phyloP scores from a whole-genome alignment of 108 stramenopile genomes.

The Stephanodiscus minutulus region DNA sequence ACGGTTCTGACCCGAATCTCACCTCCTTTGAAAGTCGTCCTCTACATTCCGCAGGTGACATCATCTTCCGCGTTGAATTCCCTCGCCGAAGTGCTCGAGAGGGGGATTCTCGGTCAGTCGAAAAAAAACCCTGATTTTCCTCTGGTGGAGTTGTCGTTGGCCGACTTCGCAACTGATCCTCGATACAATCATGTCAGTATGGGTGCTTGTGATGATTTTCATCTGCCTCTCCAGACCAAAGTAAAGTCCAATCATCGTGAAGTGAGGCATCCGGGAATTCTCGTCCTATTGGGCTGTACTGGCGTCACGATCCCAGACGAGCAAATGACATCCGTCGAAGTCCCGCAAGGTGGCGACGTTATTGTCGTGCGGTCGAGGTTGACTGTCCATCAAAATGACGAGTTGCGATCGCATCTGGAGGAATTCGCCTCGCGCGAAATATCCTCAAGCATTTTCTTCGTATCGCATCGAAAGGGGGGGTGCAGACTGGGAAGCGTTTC shows the following conservation, averaged over 20 bases:
- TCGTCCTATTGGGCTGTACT: slow-evolving; percentile 34
- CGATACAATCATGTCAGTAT: neutral
- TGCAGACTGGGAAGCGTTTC: slow-evolving; percentile 26
- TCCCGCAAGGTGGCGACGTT: slow-evolving; percentile 1
- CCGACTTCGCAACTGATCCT: neutral
- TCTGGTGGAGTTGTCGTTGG: neutral
- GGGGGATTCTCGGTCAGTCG: slow-evolving; percentile 7
- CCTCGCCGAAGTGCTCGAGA: slow-evolving; percentile 12
- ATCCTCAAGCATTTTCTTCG: slow-evolving; percentile 2
- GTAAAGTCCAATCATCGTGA: slow-evolving; percentile 5
- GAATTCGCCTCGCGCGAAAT: slow-evolving; percentile 11
- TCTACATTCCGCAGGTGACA: slow-evolving; percentile 13
- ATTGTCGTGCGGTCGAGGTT: slow-evolving; percentile 26
- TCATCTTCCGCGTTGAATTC: neutral
- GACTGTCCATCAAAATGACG: neutral
- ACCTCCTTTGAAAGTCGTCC: slow-evolving; percentile 24
- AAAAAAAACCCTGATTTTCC: neutral
- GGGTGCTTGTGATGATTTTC: slow-evolving; percentile 6
- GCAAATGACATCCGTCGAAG: slow-evolving; percentile 12
- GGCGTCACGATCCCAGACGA: slow-evolving; percentile 5
- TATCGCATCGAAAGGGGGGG: neutral
- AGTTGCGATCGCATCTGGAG: slow-evolving; percentile 20
- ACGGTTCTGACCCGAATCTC: neutral
- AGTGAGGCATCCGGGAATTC: slow-evolving; percentile 20
- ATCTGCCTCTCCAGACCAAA: neutral